These are phyloP conservation scores for Naganishia liquefaciens DNA, from an alignment of 1,284 basidiomycete species.

Conservation along the genomic window DNA sequence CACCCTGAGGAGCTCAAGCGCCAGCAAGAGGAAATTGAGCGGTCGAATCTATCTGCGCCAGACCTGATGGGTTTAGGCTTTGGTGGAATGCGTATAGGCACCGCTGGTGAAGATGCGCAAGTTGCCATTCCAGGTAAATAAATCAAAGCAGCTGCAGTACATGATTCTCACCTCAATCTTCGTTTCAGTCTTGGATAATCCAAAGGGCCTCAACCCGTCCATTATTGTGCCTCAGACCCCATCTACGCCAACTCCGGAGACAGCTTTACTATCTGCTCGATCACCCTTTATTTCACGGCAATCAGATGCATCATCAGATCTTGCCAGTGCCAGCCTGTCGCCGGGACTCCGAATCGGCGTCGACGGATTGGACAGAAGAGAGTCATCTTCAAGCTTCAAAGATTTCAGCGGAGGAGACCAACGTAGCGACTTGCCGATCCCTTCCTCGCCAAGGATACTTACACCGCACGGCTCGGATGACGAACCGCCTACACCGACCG, in stretches of 20 bases:
- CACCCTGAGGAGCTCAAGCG: conserved; percentile 41
- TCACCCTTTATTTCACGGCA: conserved; percentile 37
- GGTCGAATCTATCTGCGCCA: conserved; percentile 26
- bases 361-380: conserved; percentile 6
- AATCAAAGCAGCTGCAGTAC: neutral
- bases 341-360: neutral
- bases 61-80: conserved; percentile 37
- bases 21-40: conserved; percentile 51
- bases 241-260: conserved; percentile 44
- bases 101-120: conserved; percentile 38
- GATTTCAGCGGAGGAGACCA: conserved; percentile 27
- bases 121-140: conserved; percentile 49
- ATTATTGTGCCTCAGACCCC: conserved; percentile 38
- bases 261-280: conserved; percentile 48
- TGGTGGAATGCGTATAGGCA: conserved; percentile 39
- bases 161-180: neutral
- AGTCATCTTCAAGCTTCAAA: conserved; percentile 14
- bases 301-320: neutral
- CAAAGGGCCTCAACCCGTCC: conserved; percentile 38
- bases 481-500: neutral
- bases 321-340: neutral
- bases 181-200: conserved; percentile 8
- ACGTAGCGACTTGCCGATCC: conserved; percentile 30
- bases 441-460: conserved; percentile 41
- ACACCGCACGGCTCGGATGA: conserved; percentile 35